A percentile compares a stretch with the other conserved stretches of the same genome.
Conservation (phyloP, 2,329 filamentous ascomycete species). For the Periconia digitata region DNA sequence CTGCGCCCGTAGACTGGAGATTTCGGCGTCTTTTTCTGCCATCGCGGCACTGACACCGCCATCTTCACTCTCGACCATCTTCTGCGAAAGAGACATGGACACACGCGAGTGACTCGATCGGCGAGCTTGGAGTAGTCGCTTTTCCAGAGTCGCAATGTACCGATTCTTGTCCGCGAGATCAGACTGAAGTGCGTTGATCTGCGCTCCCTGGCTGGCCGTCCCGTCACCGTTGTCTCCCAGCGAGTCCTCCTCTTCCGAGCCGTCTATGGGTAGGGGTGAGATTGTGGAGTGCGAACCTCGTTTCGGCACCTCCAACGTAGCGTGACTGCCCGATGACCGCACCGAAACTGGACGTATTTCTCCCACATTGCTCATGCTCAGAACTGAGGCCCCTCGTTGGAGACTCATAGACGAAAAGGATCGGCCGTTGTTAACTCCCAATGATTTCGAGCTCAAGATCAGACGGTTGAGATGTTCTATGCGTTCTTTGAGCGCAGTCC, state of each 20-base stretch:
- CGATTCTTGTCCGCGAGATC: conserved; percentile 96
- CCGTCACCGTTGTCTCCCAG: conserved; percentile 85
- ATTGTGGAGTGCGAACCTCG: conserved; percentile 26
- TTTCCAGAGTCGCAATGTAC: conserved; percentile 92
- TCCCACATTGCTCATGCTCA: conserved; percentile 41
- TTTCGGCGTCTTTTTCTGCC: conserved; percentile 89
- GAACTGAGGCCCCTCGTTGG: conserved; percentile 32
- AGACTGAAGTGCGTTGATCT: conserved; percentile 89
- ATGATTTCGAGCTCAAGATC: conserved; percentile 93
- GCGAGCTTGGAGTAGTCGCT: conserved; percentile 84
- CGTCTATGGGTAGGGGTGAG: conserved; percentile 26
- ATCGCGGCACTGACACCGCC: conserved; percentile 72
- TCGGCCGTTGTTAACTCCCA: conserved; percentile 73
- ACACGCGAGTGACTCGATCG: conserved; percentile 86
- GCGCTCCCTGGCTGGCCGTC: conserved; percentile 76
- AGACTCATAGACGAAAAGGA: conserved; percentile 46
- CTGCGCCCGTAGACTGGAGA: conserved; percentile 83
- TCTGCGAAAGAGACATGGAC: conserved; percentile 70
- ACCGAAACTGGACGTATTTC: conserved; percentile 53
- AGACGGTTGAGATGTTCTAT: conserved; percentile 96
- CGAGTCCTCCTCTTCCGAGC: conserved; percentile 51
- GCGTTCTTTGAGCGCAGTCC: conserved; percentile 92
- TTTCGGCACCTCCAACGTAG: conserved; percentile 45
- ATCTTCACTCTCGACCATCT: conserved; percentile 70
- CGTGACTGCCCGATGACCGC: conserved; percentile 42